A percentile compares a stretch with the other conserved stretches of the same genome.
phyloP scores from a whole-genome alignment of 2,329 filamentous ascomycete genomes.

The Colletotrichum horii region DNA sequence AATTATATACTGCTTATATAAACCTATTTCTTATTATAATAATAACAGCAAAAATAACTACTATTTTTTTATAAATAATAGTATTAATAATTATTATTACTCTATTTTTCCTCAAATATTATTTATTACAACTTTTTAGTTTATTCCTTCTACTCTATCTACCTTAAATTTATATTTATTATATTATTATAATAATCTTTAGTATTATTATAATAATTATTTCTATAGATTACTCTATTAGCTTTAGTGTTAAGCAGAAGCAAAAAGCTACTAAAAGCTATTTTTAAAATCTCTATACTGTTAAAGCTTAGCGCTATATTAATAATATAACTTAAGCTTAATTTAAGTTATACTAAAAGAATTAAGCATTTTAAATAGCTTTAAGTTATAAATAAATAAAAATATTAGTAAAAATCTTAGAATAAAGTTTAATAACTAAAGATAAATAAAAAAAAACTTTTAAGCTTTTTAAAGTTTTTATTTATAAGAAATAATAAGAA shows the following conservation, averaged over 20 bases:
- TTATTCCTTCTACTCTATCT: neutral
- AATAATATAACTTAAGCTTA: neutral
- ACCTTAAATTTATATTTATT: neutral
- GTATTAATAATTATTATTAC: neutral
- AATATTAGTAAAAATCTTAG: neutral
- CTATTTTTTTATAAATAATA: neutral
- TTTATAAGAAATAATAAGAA: too few relatives aligned
- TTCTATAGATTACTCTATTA: neutral
- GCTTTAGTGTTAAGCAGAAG: neutral
- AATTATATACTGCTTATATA: neutral
- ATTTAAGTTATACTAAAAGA: neutral
- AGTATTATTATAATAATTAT: neutral
- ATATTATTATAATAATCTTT: too few relatives aligned
- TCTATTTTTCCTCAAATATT: neutral
- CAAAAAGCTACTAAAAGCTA: neutral
- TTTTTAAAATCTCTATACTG: neutral
- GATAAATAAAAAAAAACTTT: neutral
- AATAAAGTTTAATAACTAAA: neutral
- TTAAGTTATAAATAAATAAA: neutral
- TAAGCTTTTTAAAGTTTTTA: too few relatives aligned
- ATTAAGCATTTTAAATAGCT: neutral
- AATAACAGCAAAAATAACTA: neutral
- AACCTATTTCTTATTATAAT: neutral
- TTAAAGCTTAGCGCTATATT: neutral
- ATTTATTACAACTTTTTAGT: neutral